Percentiles rank a stretch among this genome's conserved stretches.
phyloP scores from a whole-genome alignment of 495 filamentous ascomycete genomes.

The Aspergillus egyptiacus region DNA sequence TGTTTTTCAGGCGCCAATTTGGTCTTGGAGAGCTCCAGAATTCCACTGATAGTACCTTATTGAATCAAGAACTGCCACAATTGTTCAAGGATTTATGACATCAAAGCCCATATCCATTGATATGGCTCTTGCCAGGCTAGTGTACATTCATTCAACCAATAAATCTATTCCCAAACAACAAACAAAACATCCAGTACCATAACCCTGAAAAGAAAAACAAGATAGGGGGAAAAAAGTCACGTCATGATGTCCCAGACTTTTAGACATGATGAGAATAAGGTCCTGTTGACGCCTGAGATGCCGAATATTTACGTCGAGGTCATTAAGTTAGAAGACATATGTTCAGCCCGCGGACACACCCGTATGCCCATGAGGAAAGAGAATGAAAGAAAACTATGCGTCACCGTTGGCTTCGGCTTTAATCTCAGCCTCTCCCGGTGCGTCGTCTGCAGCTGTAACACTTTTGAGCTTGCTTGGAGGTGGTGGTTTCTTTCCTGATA shows the following conservation, averaged over 20 bases:
- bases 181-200: slow-evolving; percentile 3
- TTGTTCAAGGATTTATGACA: too few species aligned
- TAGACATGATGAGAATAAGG: slow-evolving; percentile 19
- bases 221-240: slow-evolving; percentile 12
- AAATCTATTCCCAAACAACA: slow-evolving; percentile 18
- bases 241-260: slow-evolving; percentile 20
- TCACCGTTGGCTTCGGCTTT: slow-evolving; percentile 26
- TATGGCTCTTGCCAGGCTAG: slow-evolving; percentile 7
- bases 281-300: slow-evolving; percentile 26
- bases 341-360: slow-evolving; percentile 19
- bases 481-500: slow-evolving; percentile 33
- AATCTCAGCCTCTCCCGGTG: slow-evolving; percentile 18
- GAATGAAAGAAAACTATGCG: slow-evolving; percentile 3
- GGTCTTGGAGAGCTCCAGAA: neutral
- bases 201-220: slow-evolving; percentile 11
- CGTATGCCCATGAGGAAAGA: slow-evolving; percentile 6
- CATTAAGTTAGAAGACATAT: slow-evolving; percentile 22
- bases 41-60: too few species aligned
- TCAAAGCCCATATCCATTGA: too few species aligned
- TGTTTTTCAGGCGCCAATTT: slow-evolving; percentile 6
- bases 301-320: slow-evolving; percentile 29
- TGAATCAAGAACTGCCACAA: too few species aligned
- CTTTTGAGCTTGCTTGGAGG: slow-evolving; percentile 43
- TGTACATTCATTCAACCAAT: slow-evolving; percentile 15
- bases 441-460: slow-evolving; percentile 18